phyloP scores from a whole-genome alignment of 352 stramenopile species.

The Phytophthora tentaculata region DNA sequence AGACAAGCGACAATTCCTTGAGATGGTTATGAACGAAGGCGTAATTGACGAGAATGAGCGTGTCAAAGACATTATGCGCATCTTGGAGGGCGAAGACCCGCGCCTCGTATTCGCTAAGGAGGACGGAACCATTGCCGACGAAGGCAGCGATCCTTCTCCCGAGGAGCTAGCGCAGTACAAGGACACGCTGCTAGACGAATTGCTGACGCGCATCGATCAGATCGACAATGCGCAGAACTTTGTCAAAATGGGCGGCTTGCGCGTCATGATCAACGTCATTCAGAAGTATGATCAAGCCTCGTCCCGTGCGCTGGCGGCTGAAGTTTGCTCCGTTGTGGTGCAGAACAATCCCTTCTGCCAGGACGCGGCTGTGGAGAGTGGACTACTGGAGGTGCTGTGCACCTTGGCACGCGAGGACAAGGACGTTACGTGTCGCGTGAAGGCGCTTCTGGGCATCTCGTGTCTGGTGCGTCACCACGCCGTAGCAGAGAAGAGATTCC shows the following conservation, averaged over 20 bases:
- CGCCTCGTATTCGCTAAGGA: slow-evolving; percentile 64
- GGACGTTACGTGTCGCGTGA: slow-evolving; percentile 75
- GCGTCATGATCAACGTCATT: slow-evolving; percentile 67
- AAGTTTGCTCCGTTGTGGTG: slow-evolving; percentile 83
- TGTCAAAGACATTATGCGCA: slow-evolving; percentile 84
- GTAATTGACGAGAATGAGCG: slow-evolving; percentile 89
- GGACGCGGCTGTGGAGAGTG: slow-evolving; percentile 65
- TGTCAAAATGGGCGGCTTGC: slow-evolving; percentile 81
- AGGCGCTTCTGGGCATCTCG: slow-evolving; percentile 83
- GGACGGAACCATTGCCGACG: slow-evolving; percentile 43
- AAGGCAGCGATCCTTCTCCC: slow-evolving; percentile 45
- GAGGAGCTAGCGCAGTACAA: slow-evolving; percentile 85
- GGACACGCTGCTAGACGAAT: slow-evolving; percentile 81
- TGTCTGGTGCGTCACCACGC: slow-evolving; percentile 82
- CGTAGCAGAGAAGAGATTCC: slow-evolving; percentile 62
- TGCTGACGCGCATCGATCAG: slow-evolving; percentile 86
- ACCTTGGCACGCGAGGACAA: slow-evolving; percentile 57
- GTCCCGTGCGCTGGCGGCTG: slow-evolving; percentile 70
- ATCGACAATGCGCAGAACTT: slow-evolving; percentile 92
- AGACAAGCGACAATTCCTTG: slow-evolving; percentile 79
- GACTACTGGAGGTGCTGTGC: slow-evolving; percentile 75
- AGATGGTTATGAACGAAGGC: slow-evolving; percentile 85
- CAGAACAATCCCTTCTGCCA: slow-evolving; percentile 90
- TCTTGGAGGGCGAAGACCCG: slow-evolving; percentile 80
- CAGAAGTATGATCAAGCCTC: slow-evolving; percentile 52